Evolutionary conservation across 768 basidiomycete genomes (phyloP), one percentile per base, ranked within the genome.

Genomic region (Tricholoma matsutake): DNA sequence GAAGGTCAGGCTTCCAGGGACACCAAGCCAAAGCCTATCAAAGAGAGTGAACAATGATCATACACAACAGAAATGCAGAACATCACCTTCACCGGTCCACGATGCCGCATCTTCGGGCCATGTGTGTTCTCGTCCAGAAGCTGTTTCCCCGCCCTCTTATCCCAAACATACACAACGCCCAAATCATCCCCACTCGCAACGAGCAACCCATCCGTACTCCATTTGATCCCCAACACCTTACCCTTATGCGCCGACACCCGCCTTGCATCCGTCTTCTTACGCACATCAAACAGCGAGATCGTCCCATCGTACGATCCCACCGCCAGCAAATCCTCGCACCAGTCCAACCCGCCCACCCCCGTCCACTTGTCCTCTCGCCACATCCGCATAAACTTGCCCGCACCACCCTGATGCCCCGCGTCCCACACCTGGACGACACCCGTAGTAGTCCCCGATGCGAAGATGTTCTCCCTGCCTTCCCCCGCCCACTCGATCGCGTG

Each of bases 141-240:
- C 18, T 68, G 57, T 73, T 75, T 72, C 66, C 56, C 74, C 71
- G 45, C 77, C 66, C 41, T 83, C 56, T 83, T 84, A 60, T 94
- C 92, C 92, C 92, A 94, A 37, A 94, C 85, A 67, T 91, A 87
- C 31, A 96, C 91, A 41, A 88, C 87, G 61, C 96, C 95, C 68
- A 90, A 86, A 65, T 89, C 87, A 8, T 94, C 95, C 1, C 92
- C 90, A 51, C 88, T 92, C 0, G 95, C 95, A 14, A 97, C 77
- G 56, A 90, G 80, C 62, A 84, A 83, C 0, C 91, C 89, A 63
- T 91, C 89, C 2, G 76, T 65, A 57, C 88, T 83, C 92, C 92
- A 96, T 47, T 85, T 85, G 29, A 94, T 67, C 2, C 90, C 89
- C 63, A 90, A 84, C 32, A 94, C 87, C 69, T 89, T 87, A 14